Base-by-base conservation (phyloP, 176 grass and related monocot species). In the Carex parvula region DNA sequence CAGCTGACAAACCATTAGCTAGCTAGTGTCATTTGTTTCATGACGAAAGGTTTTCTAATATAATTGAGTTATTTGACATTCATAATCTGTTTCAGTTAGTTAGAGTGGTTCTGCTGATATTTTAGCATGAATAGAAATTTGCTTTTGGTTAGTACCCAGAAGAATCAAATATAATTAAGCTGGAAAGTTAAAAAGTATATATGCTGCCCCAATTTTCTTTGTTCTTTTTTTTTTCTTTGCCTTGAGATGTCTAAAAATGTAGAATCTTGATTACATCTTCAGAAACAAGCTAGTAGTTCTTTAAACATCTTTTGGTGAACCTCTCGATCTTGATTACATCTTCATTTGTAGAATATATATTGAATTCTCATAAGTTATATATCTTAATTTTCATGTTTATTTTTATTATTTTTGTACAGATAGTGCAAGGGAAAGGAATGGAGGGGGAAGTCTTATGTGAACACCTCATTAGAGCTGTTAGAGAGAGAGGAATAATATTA, bases 381-480 rank as follows among this genome's bases (percentile, higher is more conserved):
- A 50, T 50, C 46, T 50, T 50, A 50, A 50, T 50, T 50, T 30
- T 14, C 39, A 72, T 84, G 39, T 67, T 13, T 78, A 14, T 12
- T 13, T 26, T 30, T 13, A 48, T 50, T 50, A 50, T 50, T 10
- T 76, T 88, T 87, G 32, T 8, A 83, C 74, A 88, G 87, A 58
- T 84, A 64, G 70, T 66, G 54, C 24, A 80, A 81, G 61, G 53
- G 54, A 73, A 42, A 61, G 30, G 73, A 17, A 84, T 64, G 73
- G 82, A 88, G 30, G 20, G 86, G 44, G 46, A 79, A 52, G n/a
- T 84, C 26, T 88, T 81, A 52, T 85, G 87, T 73, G 87, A 88
- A 44, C 82, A 85, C 79, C 72, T 88, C 54, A 82, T 60, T 39
- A 69, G 67, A 84, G 35, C 32, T 82, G 60, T 87, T 61, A 87